A percentile compares a stretch with the other conserved stretches of the same genome.
These are phyloP conservation scores for Raphanus hybrid DNA, from an alignment of 441 rosid genomes.

Conservation along the genomic window DNA sequence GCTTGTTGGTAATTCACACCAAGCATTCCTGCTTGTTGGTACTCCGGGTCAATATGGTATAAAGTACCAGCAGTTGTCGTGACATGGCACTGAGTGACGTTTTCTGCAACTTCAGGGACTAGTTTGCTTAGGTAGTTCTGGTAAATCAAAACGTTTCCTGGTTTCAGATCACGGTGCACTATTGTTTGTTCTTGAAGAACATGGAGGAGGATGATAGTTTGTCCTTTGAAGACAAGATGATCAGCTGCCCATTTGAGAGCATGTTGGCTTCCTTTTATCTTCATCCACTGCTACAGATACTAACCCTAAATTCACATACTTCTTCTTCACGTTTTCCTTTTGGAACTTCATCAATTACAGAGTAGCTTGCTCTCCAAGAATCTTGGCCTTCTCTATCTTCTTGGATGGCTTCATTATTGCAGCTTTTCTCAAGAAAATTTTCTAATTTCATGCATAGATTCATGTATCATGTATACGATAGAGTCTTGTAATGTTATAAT, in stretches of 20 bases:
- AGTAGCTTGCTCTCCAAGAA: neutral
- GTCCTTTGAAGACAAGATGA: slow-evolving; percentile 64
- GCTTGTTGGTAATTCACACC: slow-evolving; percentile 48
- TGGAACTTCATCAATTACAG: slow-evolving; percentile 55
- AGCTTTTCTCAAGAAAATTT: too few species aligned
- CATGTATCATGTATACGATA: neutral
- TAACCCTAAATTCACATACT: slow-evolving; percentile 47
- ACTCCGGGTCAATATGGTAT: slow-evolving; percentile 76
- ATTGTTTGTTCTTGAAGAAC: too few species aligned
- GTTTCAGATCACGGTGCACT: slow-evolving; percentile 47
- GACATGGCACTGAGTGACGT: slow-evolving; percentile 52
- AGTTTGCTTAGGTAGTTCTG: slow-evolving; percentile 65
- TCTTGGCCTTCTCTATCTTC: slow-evolving; percentile 19
- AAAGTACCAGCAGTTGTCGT: slow-evolving; percentile 68
- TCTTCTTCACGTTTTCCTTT: slow-evolving; percentile 44
- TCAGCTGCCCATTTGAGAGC: slow-evolving; percentile 93
- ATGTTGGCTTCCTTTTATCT: slow-evolving; percentile 75
- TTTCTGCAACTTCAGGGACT: slow-evolving; percentile 62
- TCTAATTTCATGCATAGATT: neutral
- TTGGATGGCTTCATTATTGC: slow-evolving; percentile 16
- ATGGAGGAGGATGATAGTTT: slow-evolving; percentile 56
- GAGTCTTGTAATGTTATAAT: neutral
- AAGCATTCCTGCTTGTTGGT: slow-evolving; percentile 74
- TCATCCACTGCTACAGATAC: slow-evolving; percentile 88
- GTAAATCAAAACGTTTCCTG: slow-evolving; percentile 70